phyloP scores from a whole-genome alignment of 345 rosid genomes.

The Schrenkiella parvula region DNA sequence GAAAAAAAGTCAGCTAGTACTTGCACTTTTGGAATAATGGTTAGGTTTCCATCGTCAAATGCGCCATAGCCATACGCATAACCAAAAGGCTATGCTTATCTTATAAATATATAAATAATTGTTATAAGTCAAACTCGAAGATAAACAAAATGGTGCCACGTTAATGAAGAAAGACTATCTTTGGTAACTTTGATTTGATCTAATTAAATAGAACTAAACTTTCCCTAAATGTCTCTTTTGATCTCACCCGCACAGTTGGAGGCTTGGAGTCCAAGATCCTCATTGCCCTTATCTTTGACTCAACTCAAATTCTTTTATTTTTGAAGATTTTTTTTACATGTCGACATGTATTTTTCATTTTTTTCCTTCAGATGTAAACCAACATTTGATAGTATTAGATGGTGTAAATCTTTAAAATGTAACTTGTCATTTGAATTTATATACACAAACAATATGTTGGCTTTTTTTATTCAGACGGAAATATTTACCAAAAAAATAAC shows the following conservation, averaged over 20 bases:
- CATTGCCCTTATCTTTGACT: background rate
- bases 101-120: constrained; percentile 2
- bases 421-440: background rate
- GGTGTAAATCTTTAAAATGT: background rate
- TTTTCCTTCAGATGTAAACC: background rate
- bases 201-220: background rate
- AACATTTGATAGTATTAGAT: background rate
- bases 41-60: constrained; percentile 16
- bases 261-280: background rate
- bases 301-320: too few relatives aligned
- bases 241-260: constrained; percentile 22
- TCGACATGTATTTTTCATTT: background rate
- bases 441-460: too few relatives aligned
- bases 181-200: background rate
- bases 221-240: constrained; percentile 7
- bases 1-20: constrained; percentile 15
- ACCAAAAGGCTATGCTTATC: constrained; percentile 4
- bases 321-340: background rate
- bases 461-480: too few relatives aligned
- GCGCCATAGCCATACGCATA: constrained; percentile 7
- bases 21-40: constrained; percentile 28
- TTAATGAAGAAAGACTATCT: background rate
- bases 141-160: constrained; percentile 18
- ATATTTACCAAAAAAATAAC: background rate
- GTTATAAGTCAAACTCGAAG: constrained; percentile 5